Conservation (phyloP, 179 eudicot species). For the Actinidia chinensis region DNA sequence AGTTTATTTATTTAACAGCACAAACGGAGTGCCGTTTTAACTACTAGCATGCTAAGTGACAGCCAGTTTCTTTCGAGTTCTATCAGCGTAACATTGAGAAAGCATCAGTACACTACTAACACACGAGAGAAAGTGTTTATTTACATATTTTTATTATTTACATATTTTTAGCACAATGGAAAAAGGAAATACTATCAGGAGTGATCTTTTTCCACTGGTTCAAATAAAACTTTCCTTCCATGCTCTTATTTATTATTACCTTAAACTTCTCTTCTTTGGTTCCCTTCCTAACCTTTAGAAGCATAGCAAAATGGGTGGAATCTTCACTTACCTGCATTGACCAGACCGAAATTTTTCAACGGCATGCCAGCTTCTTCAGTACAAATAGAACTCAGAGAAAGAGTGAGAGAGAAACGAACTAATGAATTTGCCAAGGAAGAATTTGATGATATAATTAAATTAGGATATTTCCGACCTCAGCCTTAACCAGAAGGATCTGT, state of each 20-base stretch:
- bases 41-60: not conserved
- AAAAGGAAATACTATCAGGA: constrained; percentile 1
- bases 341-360: not conserved
- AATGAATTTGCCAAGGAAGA: not conserved
- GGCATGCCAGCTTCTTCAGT: not conserved
- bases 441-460: not conserved
- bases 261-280: constrained; percentile 39
- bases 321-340: constrained; percentile 39
- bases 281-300: constrained; percentile 42
- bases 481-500: constrained; percentile 47
- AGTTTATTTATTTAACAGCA: constrained; percentile 6
- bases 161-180: not conserved
- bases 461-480: constrained; percentile 32
- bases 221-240: constrained; percentile 35
- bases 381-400: not conserved
- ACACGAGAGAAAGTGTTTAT: not conserved
- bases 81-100: not conserved
- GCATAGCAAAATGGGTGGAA: constrained; percentile 36
- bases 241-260: constrained; percentile 36
- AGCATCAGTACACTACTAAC: not conserved
- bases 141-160: no score
- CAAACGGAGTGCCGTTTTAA: not conserved
- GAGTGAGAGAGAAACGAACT: not conserved
- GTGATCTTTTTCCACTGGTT: constrained; percentile 22
- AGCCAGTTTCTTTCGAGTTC: not conserved